Evolutionary conservation across 345 rosid genomes (phyloP), one percentile per base, ranked within the genome.

Genomic region (Mallotus nudiflorus): DNA sequence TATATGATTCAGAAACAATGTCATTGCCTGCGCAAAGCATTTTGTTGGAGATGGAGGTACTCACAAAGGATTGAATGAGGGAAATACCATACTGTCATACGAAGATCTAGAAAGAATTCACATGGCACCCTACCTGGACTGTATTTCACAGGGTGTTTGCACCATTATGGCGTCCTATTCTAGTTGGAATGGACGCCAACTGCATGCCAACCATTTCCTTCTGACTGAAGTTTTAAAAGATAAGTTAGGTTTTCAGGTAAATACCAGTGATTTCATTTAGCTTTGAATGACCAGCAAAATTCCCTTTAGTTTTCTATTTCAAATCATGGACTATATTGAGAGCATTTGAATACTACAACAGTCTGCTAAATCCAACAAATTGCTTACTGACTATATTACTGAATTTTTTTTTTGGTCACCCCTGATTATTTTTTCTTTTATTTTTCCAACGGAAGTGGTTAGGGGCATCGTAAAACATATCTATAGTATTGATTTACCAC

Each of bases 21-120:
- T 91, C 20, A 76, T 89, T 66, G 97, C 97, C 0, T 91, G 97
- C 74, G 97, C 94, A 33, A 91, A 93, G 85, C 98, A 93, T 77
- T 93, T 91, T 85, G 98, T 86, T 67, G 98, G 97, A 77, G 97
- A 93, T 78, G 97, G 96, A 65, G 97, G 98, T 55, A 93, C 98
- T 0, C 80, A 85, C 24, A 71, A 68, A 51, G 98, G 94, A 31
- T 15, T 82, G 70, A 93, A 89, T 69, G 96, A 93, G 78, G 97
- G 96, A 67, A 84, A 91, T 78, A 87, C 96, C 28, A 40, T 82
- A 44, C 73, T 73, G 1, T 77, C 91, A 31, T 91, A 80, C 28
- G 85, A 86, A 57, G 91, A 84, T 25, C 81, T 91, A 66, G 96
- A 88, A 76, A 85, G 71, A 67, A 81, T 82, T 67, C 98, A 93